Evolutionary conservation across 495 filamentous ascomycete genomes (phyloP).

Genomic region (Echria macrotheca): DNA sequence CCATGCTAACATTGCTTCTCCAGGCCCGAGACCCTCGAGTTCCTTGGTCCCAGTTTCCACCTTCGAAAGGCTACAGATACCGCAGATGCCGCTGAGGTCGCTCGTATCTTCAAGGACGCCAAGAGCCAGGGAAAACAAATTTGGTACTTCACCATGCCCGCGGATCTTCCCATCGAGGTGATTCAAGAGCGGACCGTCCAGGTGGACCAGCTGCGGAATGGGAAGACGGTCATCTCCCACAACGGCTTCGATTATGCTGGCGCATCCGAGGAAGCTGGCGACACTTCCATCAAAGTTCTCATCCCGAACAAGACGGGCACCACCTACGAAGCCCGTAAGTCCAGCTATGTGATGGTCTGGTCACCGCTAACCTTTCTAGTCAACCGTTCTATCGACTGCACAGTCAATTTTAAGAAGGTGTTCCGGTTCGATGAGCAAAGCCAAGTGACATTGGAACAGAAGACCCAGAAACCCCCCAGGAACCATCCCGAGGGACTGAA

Average conservation of each 20-base stretch:
- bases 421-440: constrained; percentile 33
- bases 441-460: constrained; percentile 17
- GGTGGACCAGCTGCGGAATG: constrained; percentile 30
- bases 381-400: constrained; percentile 33
- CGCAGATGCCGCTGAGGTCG: constrained; percentile 34
- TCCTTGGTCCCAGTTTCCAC: constrained; percentile 25
- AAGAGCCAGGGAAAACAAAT: constrained; percentile 45
- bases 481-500: constrained; percentile 43
- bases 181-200: constrained; percentile 42
- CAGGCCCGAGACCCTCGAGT: constrained; percentile 13
- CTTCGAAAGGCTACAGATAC: constrained; percentile 26
- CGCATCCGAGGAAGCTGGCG: constrained; percentile 30
- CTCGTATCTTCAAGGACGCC: constrained; percentile 35
- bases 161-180: constrained; percentile 43
- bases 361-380: constrained; percentile 21
- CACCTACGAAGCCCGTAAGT: constrained; percentile 39
- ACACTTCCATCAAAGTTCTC: constrained; percentile 38
- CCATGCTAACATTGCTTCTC: constrained; percentile 15
- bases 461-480: constrained; percentile 28
- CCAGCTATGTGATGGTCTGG: not conserved
- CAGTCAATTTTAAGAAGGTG: constrained; percentile 39
- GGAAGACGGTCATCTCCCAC: constrained; percentile 34
- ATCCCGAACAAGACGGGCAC: constrained; percentile 36
- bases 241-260: constrained; percentile 37
- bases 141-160: constrained; percentile 47